Evolutionary conservation across 202 grass and related monocot genomes (phyloP).

Genomic region (Eragrostis tef): DNA sequence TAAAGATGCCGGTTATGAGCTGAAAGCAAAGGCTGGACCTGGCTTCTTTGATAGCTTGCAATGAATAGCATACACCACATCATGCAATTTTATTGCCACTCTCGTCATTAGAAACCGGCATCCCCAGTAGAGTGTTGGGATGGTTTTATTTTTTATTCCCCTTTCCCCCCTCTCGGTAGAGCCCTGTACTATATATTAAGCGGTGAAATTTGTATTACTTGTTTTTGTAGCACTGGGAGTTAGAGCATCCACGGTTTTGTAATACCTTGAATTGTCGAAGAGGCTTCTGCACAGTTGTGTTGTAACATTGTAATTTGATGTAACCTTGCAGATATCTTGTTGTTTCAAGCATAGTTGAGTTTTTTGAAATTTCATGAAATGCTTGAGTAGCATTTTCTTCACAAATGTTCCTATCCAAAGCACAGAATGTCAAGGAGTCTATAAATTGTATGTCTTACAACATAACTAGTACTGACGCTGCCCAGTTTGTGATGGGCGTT

Average conservation of each 20-base stretch:
- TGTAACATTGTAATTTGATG: conserved; percentile 47
- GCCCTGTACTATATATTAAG: conserved; percentile 42
- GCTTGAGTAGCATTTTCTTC: background rate
- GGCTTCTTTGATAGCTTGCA: conserved; percentile 81
- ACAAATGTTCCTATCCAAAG: background rate
- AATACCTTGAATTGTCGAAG: conserved; percentile 16
- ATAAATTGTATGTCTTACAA: background rate
- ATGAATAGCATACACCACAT: conserved; percentile 23
- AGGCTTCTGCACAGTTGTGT: conserved; percentile 11
- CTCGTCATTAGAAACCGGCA: conserved; percentile 24
- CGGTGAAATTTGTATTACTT: conserved; percentile 33
- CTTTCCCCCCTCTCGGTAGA: conserved; percentile 30
- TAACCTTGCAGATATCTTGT: conserved; percentile 42
- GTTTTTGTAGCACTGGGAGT: conserved; percentile 41
- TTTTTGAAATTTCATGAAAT: background rate
- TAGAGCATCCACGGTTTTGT: conserved; percentile 45
- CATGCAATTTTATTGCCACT: background rate
- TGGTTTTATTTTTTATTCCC: conserved; percentile 10
- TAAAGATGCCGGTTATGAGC: conserved; percentile 79
- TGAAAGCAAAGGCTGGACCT: conserved; percentile 76
- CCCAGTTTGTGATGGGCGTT: background rate
- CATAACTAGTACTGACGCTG: background rate
- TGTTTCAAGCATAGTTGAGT: conserved; percentile 24
- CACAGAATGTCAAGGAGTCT: background rate
- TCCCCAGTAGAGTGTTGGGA: conserved; percentile 21